These are phyloP conservation scores for Moricandia arvensis DNA, from an alignment of 345 rosid species.

Conservation along the genomic window DNA sequence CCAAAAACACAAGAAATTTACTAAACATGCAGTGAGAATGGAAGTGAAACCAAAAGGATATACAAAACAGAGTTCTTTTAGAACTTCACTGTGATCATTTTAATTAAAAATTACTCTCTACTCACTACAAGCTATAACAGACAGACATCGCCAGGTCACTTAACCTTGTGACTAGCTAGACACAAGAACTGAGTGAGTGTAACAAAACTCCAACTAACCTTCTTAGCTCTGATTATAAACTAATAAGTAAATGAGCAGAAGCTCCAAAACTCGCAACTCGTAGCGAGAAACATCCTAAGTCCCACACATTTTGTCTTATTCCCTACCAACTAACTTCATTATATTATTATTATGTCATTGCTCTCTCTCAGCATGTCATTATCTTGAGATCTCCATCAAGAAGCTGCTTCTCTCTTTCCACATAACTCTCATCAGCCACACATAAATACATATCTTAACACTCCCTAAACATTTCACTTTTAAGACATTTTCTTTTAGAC, in stretches of 20 bases:
- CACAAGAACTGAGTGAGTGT: no score
- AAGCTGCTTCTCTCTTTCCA: constrained; percentile 59
- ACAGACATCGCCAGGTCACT: no score
- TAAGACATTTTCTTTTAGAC: no score
- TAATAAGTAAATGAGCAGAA: constrained; percentile 19
- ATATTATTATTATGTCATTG: constrained; percentile 30
- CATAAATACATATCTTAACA: constrained; percentile 9
- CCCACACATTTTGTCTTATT: constrained; percentile 44
- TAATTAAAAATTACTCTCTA: background rate
- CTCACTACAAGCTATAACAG: no score
- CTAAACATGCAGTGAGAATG: background rate
- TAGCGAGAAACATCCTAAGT: constrained; percentile 58
- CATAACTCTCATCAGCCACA: constrained; percentile 27
- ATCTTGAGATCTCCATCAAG: constrained; percentile 61
- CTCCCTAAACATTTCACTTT: constrained; percentile 27
- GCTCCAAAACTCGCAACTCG: constrained; percentile 26
- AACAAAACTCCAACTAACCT: constrained; percentile 34
- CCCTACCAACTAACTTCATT: constrained; percentile 32
- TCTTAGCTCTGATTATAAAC: constrained; percentile 21
- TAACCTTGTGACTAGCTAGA: no score
- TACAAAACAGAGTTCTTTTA: no score
- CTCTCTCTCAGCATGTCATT: constrained; percentile 31
- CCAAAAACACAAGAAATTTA: background rate
- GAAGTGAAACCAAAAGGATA: background rate
- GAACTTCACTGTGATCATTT: background rate